Evolutionary conservation across 1,139 yeast species (phyloP).

Genomic region (Hansenula sp.): DNA sequence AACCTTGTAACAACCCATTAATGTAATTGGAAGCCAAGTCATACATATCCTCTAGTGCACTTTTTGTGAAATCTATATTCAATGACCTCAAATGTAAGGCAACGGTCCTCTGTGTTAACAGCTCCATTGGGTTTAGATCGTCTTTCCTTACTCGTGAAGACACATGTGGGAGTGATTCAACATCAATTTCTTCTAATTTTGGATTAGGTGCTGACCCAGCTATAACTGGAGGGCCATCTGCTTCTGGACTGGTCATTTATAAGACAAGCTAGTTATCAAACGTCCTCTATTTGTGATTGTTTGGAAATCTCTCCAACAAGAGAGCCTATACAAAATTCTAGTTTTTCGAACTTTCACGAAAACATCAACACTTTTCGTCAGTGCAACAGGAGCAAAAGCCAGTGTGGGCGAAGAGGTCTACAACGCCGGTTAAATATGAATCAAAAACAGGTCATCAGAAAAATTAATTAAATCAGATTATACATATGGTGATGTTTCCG

Average conservation of each 20-base stretch:
- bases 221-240: neutral
- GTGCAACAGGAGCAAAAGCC: neutral
- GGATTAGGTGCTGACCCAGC: neutral
- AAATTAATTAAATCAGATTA: neutral
- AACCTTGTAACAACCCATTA: conserved; percentile 38
- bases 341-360: neutral
- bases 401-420: no score
- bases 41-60: conserved; percentile 44
- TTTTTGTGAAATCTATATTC: conserved; percentile 34
- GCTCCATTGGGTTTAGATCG: conserved; percentile 16
- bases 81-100: conserved; percentile 36
- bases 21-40: conserved; percentile 49
- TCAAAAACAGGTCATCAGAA: neutral
- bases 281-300: neutral
- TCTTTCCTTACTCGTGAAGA: conserved; percentile 3
- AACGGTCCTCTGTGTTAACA: conserved; percentile 23
- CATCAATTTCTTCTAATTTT: neutral
- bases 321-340: neutral
- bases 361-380: neutral
- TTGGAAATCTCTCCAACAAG: neutral
- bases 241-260: neutral
- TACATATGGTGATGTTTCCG: neutral
- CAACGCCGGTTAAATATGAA: no score
- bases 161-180: conserved; percentile 3
- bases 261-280: neutral